Evolutionary conservation across 2,329 filamentous ascomycete species (phyloP).

Genomic region (Cadophora malorum): DNA sequence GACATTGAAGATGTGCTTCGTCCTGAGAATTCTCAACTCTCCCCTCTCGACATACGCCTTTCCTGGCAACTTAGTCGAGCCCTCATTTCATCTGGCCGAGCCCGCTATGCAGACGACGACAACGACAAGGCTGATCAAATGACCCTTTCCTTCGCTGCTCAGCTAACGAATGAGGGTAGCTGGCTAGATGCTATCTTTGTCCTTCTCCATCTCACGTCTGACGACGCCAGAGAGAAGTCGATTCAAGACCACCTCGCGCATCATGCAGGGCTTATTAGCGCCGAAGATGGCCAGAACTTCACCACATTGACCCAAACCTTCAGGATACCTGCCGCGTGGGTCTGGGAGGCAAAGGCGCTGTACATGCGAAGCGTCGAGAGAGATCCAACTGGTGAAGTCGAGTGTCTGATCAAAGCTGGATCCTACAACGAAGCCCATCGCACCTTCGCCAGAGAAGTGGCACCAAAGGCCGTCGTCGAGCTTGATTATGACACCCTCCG

Average conservation of each 20-base stretch:
- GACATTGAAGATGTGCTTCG: slow-evolving; percentile 74
- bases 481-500: slow-evolving; percentile 76
- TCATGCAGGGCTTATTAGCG: slow-evolving; percentile 71
- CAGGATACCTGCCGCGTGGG: slow-evolving; percentile 76
- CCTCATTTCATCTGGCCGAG: slow-evolving; percentile 57
- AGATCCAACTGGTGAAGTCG: slow-evolving; percentile 74
- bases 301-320: slow-evolving; percentile 67
- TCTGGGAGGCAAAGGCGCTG: slow-evolving; percentile 86
- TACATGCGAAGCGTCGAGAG: slow-evolving; percentile 77
- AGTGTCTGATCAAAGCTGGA: slow-evolving; percentile 79
- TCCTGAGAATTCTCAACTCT: slow-evolving; percentile 77
- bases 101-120: slow-evolving; percentile 60
- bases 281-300: slow-evolving; percentile 62
- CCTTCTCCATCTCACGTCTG: slow-evolving; percentile 74
- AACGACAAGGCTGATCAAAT: slow-evolving; percentile 68
- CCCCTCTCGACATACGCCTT: slow-evolving; percentile 76
- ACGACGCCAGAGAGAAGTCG: slow-evolving; percentile 66
- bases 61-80: slow-evolving; percentile 85
- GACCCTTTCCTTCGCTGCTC: slow-evolving; percentile 68
- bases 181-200: slow-evolving; percentile 79
- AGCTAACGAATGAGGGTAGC: slow-evolving; percentile 67
- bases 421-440: slow-evolving; percentile 83
- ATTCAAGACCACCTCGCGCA: slow-evolving; percentile 77
- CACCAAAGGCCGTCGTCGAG: slow-evolving; percentile 81
- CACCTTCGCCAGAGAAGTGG: slow-evolving; percentile 81